Conservation (phyloP, 768 basidiomycete species). For the Mycena indigotica region DNA sequence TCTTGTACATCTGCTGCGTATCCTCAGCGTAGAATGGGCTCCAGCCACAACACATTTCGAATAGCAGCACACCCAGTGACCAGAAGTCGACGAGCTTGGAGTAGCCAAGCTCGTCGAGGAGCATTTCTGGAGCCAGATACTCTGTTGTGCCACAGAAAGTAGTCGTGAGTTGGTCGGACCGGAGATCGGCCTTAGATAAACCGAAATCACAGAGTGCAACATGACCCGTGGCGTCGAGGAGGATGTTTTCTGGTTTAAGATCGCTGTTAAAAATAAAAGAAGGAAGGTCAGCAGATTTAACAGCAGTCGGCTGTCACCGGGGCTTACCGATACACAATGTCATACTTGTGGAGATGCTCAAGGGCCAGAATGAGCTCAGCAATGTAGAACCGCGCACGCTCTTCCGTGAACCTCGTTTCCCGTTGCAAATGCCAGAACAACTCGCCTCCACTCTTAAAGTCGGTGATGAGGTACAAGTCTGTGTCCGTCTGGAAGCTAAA, state of each 20-base stretch:
- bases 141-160: conserved; percentile 99
- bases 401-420: conserved; percentile 92
- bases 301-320: conserved; percentile 38
- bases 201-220: conserved; percentile 99
- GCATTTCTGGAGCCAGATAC: conserved; percentile 98
- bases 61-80: conserved; percentile 92
- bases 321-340: conserved; percentile 92
- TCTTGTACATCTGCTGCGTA: conserved; percentile 99
- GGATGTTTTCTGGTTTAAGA: conserved; percentile 97
- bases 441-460: conserved; percentile 98
- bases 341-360: conserved; percentile 96
- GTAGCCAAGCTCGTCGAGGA: conserved; percentile 97
- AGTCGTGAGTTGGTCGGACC: conserved; percentile 93
- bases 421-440: conserved; percentile 98
- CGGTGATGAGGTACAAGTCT: conserved; percentile 95
- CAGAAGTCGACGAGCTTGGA: conserved; percentile 99
- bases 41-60: conserved; percentile 99
- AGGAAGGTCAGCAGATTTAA: neutral
- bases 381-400: conserved; percentile 93
- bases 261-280: conserved; percentile 53
- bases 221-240: conserved; percentile 96
- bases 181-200: conserved; percentile 92
- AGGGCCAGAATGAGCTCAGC: conserved; percentile 94
- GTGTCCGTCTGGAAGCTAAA: conserved; percentile 97
- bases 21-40: conserved; percentile 99